Evolutionary conservation across 2,329 filamentous ascomycete genomes (phyloP).

Genomic region (Curvularia sp.): DNA sequence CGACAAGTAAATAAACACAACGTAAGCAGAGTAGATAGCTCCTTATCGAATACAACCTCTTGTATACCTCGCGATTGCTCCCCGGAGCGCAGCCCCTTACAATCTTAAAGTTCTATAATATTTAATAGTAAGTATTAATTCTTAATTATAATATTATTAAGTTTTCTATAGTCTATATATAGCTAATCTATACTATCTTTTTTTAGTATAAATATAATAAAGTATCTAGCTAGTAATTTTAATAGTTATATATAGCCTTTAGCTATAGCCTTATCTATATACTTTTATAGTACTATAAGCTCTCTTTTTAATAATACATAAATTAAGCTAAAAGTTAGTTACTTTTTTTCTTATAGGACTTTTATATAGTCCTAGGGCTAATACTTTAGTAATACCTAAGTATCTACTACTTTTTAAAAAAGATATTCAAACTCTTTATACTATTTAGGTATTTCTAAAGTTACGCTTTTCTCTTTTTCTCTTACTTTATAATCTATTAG

Average conservation of each 20-base stretch:
- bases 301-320: no score
- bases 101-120: no score
- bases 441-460: not conserved
- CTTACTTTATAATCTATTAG: not conserved
- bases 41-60: no score
- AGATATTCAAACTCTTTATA: conserved; percentile 3
- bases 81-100: no score
- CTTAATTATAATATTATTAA: conserved; percentile 11
- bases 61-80: no score
- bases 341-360: conserved; percentile 5
- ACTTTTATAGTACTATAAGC: no score
- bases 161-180: conserved; percentile 4
- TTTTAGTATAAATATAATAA: conserved; percentile 11
- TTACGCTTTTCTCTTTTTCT: not conserved
- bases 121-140: no score
- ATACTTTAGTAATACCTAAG: conserved; percentile 1
- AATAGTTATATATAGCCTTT: no score
- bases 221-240: conserved; percentile 4
- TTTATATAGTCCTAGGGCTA: conserved; percentile 6
- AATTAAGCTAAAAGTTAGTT: no score
- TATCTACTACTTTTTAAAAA: conserved; percentile 3
- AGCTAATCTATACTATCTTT: conserved; percentile 7
- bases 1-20: no score
- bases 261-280: no score
- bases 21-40: no score